phyloP scores from a whole-genome alignment of 179 eudicot genomes.

The Drosera spatulata region DNA sequence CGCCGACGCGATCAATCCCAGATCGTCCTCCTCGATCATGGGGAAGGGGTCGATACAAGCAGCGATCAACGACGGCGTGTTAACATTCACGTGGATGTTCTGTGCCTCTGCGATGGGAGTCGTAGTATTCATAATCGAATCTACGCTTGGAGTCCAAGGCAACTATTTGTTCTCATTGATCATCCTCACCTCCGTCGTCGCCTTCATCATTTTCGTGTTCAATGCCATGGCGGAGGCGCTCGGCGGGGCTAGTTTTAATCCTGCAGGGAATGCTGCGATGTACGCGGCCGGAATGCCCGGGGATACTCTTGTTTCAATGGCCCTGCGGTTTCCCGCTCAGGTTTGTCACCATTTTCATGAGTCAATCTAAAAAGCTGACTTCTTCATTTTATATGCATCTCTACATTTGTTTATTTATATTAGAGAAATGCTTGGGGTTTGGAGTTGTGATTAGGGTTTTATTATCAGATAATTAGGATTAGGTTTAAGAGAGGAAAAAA shows the following conservation, averaged over 20 bases:
- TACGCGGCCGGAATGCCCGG: constrained; percentile 15
- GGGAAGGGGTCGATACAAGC: not conserved
- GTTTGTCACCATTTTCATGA: not conserved
- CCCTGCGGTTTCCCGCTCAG: constrained; percentile 23
- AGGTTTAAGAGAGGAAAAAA: too few relatives aligned
- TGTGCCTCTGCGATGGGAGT: constrained; percentile 14
- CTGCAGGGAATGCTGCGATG: constrained; percentile 14
- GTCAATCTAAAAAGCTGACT: too few relatives aligned
- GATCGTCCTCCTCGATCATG: not conserved
- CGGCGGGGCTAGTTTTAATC: constrained; percentile 23
- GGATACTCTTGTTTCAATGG: constrained; percentile 17
- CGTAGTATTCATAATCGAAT: constrained; percentile 1
- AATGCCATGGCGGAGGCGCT: constrained; percentile 7
- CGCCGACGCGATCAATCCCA: too few relatives aligned
- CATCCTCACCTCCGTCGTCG: constrained; percentile 3
- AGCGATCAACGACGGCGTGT: constrained; percentile 2
- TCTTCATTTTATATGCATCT: not conserved
- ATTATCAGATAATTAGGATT: too few relatives aligned
- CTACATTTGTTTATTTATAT: too few relatives aligned
- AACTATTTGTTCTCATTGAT: constrained; percentile 3
- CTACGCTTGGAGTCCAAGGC: constrained; percentile 5
- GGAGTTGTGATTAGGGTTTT: too few relatives aligned
- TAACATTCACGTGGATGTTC: constrained; percentile 16
- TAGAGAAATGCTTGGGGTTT: not conserved
- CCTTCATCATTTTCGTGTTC: constrained; percentile 6